Base-by-base conservation (phyloP, 2,329 filamentous ascomycete species). In the Aspergillus novofumigatus region DNA sequence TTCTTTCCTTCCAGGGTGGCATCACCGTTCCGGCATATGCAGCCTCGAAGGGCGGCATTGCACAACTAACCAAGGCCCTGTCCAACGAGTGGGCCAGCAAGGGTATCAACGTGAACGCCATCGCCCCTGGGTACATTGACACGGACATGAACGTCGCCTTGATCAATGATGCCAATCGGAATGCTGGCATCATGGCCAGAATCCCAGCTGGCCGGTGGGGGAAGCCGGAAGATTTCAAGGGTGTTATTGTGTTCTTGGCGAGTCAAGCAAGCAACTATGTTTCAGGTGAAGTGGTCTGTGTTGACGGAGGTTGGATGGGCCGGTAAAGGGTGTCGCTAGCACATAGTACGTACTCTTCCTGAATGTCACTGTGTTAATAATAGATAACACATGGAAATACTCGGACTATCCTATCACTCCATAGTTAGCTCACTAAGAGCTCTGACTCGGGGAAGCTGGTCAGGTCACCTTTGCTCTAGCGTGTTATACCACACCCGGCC, bases 111-210 rank as follows among this genome's bases (percentile, higher is more conserved):
- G 91, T 96, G 44, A 96, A 96, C 72, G 90, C 89, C 7, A 90
- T 96, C 69, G 91, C 92, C 2, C 92, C 92, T 0, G 92, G 92
- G 0, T 96, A 96, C 74, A 90, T 96, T 65, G 89, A 84, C 51
- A 96, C 92, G n/a, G 92, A 96, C 59, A 96, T 96, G 92, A 97
- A 96, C 72, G 83, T 81, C 63, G 92, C 91, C 2, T 75, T 97
- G 68, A 84, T 96, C 47, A 83, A 86, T 52, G 86, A 96, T 72
- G 74, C 83, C 66, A 83, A 82, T 64, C 79, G 92, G 38, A 81
- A 89, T 59, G 84, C 81, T 62, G 87, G 87, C 67, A 96, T 96
- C 65, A 82, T 89, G 68, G 86, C 85, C 35, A 80, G 91, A 56
- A 96, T 96, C 66, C 92, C 92, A 0, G 90, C 90, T 0, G 91